A percentile compares a stretch with the other conserved stretches of the same genome.
Conservation (phyloP, 495 filamentous ascomycete genomes). For the Tuber calosporum region DNA sequence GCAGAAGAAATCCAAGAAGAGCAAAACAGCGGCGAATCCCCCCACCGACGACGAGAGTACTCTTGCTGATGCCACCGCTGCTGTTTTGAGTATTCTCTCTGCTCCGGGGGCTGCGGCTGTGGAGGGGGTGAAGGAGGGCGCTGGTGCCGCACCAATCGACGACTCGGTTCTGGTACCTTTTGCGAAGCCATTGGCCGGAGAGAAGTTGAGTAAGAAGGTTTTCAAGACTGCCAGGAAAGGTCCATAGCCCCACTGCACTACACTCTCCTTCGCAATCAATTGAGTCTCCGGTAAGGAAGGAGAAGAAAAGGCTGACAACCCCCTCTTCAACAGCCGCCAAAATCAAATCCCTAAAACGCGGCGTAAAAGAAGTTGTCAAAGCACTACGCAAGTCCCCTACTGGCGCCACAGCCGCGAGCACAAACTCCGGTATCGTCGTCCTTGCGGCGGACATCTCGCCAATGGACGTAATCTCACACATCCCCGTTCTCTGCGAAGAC, state of each 20-base stretch:
- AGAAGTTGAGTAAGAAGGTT: conserved; percentile 87
- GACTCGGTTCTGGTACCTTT: conserved; percentile 69
- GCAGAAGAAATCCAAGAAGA: conserved; percentile 49
- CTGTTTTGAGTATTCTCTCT: conserved; percentile 14
- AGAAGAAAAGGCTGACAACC: conserved; percentile 4
- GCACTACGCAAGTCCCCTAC: conserved; percentile 79
- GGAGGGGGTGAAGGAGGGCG: conserved; percentile 11
- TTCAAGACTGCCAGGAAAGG: conserved; percentile 90
- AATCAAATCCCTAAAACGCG: conserved; percentile 86
- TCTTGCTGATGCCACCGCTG: conserved; percentile 17
- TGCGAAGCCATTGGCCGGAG: conserved; percentile 79
- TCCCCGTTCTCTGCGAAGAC: conserved; percentile 95
- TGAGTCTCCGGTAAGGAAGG: background rate
- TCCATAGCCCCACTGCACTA: conserved; percentile 44
- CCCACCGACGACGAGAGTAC: conserved; percentile 33
- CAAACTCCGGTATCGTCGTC: conserved; percentile 67
- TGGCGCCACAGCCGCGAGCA: conserved; percentile 48
- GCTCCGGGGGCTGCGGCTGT: conserved; percentile 30
- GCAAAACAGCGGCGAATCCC: conserved; percentile 43
- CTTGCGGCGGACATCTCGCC: conserved; percentile 95
- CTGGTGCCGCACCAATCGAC: background rate
- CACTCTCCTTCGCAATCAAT: background rate
- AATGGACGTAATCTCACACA: conserved; percentile 94
- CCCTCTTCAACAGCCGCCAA: conserved; percentile 61
- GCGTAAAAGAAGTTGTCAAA: conserved; percentile 98